Percentiles rank a stretch among this genome's conserved stretches.
Conservation (phyloP, 352 stramenopile genomes). For the Globisporangium radiosum region DNA sequence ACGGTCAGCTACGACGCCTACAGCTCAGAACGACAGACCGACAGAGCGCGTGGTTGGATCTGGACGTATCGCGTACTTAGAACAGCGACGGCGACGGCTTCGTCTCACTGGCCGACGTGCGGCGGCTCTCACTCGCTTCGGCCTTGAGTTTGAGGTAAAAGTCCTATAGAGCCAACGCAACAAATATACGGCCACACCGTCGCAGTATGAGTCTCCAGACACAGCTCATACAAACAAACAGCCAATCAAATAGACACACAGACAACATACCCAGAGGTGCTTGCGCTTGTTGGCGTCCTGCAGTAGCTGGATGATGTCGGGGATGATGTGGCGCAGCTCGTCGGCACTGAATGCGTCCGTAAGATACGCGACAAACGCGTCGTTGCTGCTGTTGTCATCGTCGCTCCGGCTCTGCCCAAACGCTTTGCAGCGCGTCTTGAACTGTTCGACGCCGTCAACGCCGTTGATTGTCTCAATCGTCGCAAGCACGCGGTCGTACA, state of each 20-base stretch:
- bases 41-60: neutral
- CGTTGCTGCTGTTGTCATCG: constrained; percentile 29
- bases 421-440: constrained; percentile 83
- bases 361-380: constrained; percentile 51
- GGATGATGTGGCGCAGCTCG: constrained; percentile 65
- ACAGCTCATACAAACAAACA: neutral
- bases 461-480: constrained; percentile 64
- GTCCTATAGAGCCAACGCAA: constrained; percentile 26
- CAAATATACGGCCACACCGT: neutral
- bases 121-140: constrained; percentile 21
- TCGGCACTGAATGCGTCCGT: constrained; percentile 63
- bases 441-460: constrained; percentile 57
- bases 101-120: constrained; percentile 16
- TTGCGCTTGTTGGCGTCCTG: constrained; percentile 81
- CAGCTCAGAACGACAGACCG: too few species aligned
- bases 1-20: too few species aligned
- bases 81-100: constrained; percentile 60
- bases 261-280: constrained; percentile 64
- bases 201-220: neutral
- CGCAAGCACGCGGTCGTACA: constrained; percentile 77
- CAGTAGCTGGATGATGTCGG: constrained; percentile 79
- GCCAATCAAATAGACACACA: neutral
- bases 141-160: constrained; percentile 73
- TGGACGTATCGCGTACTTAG: constrained; percentile 18
- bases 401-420: constrained; percentile 79